Evolutionary conservation across 345 rosid species (phyloP).

Genomic region (Acer negundo): DNA sequence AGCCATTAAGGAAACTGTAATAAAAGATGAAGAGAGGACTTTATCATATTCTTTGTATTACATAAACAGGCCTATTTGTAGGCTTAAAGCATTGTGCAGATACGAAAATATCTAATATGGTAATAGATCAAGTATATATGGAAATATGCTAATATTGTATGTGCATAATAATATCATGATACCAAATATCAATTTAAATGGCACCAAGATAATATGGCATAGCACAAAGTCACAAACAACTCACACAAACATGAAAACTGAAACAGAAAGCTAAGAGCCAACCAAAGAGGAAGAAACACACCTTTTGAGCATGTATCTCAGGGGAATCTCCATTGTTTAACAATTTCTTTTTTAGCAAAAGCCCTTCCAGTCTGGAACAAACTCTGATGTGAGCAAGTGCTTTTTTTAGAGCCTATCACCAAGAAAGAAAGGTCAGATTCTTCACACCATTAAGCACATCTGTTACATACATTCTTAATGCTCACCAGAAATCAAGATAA

Average conservation of each 20-base stretch:
- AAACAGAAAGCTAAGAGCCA: constrained; percentile 16
- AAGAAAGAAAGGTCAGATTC: constrained; percentile 14
- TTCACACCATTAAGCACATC: neutral
- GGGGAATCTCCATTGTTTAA: constrained; percentile 78
- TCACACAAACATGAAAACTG: neutral
- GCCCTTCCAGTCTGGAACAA: constrained; percentile 82
- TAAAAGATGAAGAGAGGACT: neutral
- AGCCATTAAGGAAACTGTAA: neutral
- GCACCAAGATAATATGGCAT: constrained; percentile 16
- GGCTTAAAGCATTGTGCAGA: neutral
- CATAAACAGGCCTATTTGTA: neutral
- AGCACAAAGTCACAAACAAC: constrained; percentile 9
- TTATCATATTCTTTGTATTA: neutral
- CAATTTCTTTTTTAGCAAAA: constrained; percentile 68
- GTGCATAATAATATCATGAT: neutral
- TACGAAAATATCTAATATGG: neutral
- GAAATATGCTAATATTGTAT: neutral
- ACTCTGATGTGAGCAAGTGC: constrained; percentile 72
- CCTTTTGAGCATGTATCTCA: constrained; percentile 95
- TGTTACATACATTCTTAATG: neutral
- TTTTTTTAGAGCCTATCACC: constrained; percentile 70
- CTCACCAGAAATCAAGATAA: neutral
- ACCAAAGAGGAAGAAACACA: constrained; percentile 24
- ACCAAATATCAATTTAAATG: constrained; percentile 11
- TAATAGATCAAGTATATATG: neutral